These are phyloP conservation scores for Yarrowia sp. DNA, from an alignment of 805 yeast species.

Conservation along the genomic window DNA sequence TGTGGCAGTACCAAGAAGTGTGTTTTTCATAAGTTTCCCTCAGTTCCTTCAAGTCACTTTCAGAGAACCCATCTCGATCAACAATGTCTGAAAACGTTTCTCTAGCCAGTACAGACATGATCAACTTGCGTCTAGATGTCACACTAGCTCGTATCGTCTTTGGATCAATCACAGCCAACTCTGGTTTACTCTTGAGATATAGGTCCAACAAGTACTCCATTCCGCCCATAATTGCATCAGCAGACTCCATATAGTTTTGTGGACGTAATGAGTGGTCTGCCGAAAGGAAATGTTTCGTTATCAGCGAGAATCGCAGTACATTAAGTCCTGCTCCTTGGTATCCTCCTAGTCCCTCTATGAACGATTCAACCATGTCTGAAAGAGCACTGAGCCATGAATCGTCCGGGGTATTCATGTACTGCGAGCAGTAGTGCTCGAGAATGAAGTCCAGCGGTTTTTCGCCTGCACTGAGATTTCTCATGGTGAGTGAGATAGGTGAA, in stretches of 20 bases:
- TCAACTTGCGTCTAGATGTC: background rate
- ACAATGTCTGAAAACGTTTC: background rate
- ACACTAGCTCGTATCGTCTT: background rate
- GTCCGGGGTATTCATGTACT: background rate
- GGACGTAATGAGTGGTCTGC: too few species aligned
- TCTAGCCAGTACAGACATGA: background rate
- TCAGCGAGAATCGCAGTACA: background rate
- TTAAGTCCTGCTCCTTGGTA: background rate
- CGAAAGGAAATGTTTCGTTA: background rate
- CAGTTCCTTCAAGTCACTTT: background rate
- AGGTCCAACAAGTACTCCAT: background rate
- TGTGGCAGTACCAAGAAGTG: background rate
- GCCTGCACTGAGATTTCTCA: too few species aligned
- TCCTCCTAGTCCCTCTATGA: background rate
- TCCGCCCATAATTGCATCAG: background rate
- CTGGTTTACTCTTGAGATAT: background rate
- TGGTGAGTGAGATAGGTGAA: too few species aligned
- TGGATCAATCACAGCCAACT: too few species aligned
- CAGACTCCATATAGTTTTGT: background rate
- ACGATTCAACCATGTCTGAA: background rate
- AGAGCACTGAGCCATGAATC: background rate
- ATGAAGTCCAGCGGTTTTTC: background rate
- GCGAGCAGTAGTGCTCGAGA: slow-evolving; percentile 1
- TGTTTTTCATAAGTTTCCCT: background rate
- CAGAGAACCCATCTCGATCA: background rate